These are phyloP conservation scores for Trametes punicea DNA, from an alignment of 768 basidiomycete genomes.

Conservation along the genomic window DNA sequence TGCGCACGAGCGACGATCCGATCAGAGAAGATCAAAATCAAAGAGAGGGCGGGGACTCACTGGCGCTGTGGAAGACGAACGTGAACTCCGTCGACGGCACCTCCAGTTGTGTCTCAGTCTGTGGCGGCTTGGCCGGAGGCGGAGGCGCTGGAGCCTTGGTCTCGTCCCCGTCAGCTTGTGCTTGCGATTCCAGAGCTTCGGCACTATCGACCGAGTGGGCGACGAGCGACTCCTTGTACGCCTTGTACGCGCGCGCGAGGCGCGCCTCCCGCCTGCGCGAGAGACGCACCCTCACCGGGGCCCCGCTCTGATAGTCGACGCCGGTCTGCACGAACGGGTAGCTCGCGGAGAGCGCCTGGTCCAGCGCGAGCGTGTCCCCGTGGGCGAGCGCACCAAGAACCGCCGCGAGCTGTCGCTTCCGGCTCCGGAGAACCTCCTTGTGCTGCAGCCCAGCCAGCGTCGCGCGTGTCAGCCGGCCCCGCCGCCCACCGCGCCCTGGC, in stretches of 20 bases:
- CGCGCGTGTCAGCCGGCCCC: conserved; percentile 52
- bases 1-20: not conserved
- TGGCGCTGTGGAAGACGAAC: conserved; percentile 59
- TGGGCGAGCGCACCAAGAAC: conserved; percentile 65
- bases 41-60: conserved; percentile 52
- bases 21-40: conserved; percentile 21
- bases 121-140: conserved; percentile 1
- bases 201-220: conserved; percentile 18
- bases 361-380: conserved; percentile 69
- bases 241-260: conserved; percentile 42
- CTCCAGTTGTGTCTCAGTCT: conserved; percentile 18
- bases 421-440: conserved; percentile 66
- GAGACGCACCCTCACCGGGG: conserved; percentile 42
- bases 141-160: not conserved
- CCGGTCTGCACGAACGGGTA: conserved; percentile 38
- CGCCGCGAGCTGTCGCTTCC: conserved; percentile 68
- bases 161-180: not conserved
- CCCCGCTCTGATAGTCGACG: conserved; percentile 19
- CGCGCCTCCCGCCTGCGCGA: conserved; percentile 55
- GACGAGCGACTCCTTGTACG: conserved; percentile 35
- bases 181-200: not conserved
- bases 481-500: conserved; percentile 21
- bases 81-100: conserved; percentile 50
- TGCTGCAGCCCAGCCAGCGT: conserved; percentile 69
- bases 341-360: conserved; percentile 65